Base-by-base conservation (phyloP, 108 stramenopile species). In the Aureococcus anophagefferens region DNA sequence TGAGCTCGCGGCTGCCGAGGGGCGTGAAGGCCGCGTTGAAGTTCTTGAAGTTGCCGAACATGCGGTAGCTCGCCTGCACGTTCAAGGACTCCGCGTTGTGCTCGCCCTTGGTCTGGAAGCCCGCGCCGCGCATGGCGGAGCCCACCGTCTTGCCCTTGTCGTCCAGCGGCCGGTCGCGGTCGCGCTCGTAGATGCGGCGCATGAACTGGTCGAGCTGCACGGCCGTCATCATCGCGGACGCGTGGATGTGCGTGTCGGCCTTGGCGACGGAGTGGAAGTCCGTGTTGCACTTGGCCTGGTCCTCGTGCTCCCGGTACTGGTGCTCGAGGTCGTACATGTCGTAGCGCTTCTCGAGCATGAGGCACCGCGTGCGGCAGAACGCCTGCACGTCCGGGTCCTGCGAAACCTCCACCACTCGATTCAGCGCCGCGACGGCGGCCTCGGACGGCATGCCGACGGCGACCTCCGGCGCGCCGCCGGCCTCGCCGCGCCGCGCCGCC, bases 241-340 rank as follows among this genome's bases (percentile, higher is more conserved):
- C 84, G 72, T 88, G 88, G 17, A 88, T 80, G 70, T 88, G 88
- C 21, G 88, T 88, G 73, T 88, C 88, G 51, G 87, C 88, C 80
- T 87, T 87, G 33, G 84, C 62, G 29, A 87, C 74, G 66, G 86
- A 86, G 71, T 87, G 86, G 63, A 88, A 87, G 78, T 86, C 85
- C 62, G 83, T 64, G 69, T 87, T 84, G 32, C 85, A 84, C 0
- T 84, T 80, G 30, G 79, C 77, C 77, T 85, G 83, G 37, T 79
- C 77, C 40, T 18, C 51, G 17, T 15, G 17, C 17, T 59, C 21
- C 17, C 15, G 51, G 51, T 59, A 21, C 51, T 59, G 51, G 51
- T 59, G 51, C 51, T 18, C 21, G 51, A 21, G 21, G 51, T 59
- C 15, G 17, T 59, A 21, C 17, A 59, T 15, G 17, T 59, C 51